Evolutionary conservation across 805 yeast species (phyloP).

Genomic region (Candida fluviatilis): DNA sequence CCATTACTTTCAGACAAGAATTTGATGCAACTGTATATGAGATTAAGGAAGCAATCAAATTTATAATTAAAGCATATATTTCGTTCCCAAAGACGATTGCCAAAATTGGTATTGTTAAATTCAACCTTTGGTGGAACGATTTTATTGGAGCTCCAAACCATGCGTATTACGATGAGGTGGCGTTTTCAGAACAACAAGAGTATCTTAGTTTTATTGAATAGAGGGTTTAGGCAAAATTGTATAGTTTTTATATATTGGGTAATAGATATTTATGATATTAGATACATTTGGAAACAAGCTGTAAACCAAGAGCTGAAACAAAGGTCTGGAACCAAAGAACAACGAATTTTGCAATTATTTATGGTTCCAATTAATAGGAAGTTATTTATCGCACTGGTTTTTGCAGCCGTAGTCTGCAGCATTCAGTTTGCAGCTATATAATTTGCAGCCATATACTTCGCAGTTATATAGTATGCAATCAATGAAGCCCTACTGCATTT

Average conservation of each 20-base stretch:
- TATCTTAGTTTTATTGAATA: constrained; percentile 7
- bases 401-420: too few species aligned
- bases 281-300: too few species aligned
- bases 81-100: constrained; percentile 64
- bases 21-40: constrained; percentile 48
- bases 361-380: too few species aligned
- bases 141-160: constrained; percentile 57
- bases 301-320: too few species aligned
- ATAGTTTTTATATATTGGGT: neutral
- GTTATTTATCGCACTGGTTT: too few species aligned
- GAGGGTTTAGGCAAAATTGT: neutral
- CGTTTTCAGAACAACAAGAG: constrained; percentile 10
- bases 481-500: too few species aligned
- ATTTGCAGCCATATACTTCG: too few species aligned
- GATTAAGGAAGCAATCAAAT: constrained; percentile 56
- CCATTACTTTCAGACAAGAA: constrained; percentile 30
- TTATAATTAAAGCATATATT: constrained; percentile 61
- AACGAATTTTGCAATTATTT: too few species aligned
- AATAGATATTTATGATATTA: neutral
- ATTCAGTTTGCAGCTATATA: too few species aligned
- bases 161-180: constrained; percentile 11
- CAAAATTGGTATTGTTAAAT: constrained; percentile 44
- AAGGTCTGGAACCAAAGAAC: too few species aligned
- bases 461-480: too few species aligned
- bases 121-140: constrained; percentile 63